Evolutionary conservation across 805 yeast genomes (phyloP), one percentile per base, ranked within the genome.

Genomic region (Myxozyma neglecta): DNA sequence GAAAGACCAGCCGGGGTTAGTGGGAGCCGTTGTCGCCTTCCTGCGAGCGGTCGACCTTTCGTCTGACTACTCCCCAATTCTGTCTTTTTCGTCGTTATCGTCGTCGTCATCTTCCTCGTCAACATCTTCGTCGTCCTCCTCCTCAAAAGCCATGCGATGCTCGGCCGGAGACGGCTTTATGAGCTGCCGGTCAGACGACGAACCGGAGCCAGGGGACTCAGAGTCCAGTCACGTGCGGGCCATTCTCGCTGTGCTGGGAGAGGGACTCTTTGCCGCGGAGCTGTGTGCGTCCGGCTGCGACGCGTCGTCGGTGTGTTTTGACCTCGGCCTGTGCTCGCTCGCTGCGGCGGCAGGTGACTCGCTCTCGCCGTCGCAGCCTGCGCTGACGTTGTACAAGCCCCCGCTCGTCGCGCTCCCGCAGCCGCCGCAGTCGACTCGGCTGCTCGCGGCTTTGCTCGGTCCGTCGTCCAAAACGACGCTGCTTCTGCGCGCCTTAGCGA

Each of bases 81-180:
- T 24, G 29, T 24, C 29, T 24, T 24, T 24, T 24, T 24, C 29
- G 29, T 24, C 29, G 5, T 5, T 24, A 5, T 24, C 29, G 2
- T 24, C 29, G 5, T 24, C 44, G 13, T 40, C 44, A 18, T 40
- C 44, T 40, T 40, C 44, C 1, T n/a, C 44, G 13, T 40, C 44
- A 18, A 40, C n/a, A 10, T 40, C 44, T 40, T n/a, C 18, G 5
- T 24, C 42, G 42, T 13, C n/a, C 6, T 16, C n/a, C 6, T 16
- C n/a, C 40, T 29, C 51, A 39, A n/a, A 37, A 20, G 18, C 37
- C 53, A 50, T 55, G 13, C 49, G 56, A 6, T 63, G 67, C 57
- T 63, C 67, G 39, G 29, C 51, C 6, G 67, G 67, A 49, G 67
- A 63, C 48, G 67, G 59, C 32, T 63, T 63, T 53, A 63, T 63